phyloP scores from a whole-genome alignment of 1,284 basidiomycete species.

The Testicularia cyperi region DNA sequence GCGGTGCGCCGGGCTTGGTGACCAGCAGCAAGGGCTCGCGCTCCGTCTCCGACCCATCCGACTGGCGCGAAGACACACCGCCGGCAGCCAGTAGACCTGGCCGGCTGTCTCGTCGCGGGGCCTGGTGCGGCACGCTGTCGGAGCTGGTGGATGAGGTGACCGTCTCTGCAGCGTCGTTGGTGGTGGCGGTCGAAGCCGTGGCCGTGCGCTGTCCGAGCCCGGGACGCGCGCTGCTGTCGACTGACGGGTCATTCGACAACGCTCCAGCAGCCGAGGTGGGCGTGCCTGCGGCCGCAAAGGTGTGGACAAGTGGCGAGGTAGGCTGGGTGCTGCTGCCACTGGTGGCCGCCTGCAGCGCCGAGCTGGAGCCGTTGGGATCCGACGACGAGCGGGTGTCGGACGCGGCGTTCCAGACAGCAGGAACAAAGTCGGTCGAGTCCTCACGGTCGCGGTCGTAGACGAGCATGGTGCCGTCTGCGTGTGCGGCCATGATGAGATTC shows the following conservation, averaged over 20 bases:
- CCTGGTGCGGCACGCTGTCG: constrained; percentile 13
- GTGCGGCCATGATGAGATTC: constrained; percentile 84
- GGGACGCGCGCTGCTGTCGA: constrained; percentile 24
- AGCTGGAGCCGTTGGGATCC: no score
- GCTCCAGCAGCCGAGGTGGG: no score
- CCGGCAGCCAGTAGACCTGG: neutral
- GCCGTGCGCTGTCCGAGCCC: constrained; percentile 15
- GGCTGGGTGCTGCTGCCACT: constrained; percentile 3
- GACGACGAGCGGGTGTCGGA: constrained; percentile 7
- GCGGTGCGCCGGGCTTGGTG: constrained; percentile 29
- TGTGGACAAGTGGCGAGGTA: no score
- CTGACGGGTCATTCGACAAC: constrained; percentile 16
- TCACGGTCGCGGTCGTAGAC: constrained; percentile 87
- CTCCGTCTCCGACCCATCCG: constrained; percentile 1
- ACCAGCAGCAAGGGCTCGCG: constrained; percentile 26
- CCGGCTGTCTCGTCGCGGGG: no score
- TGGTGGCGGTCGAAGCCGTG: constrained; percentile 34
- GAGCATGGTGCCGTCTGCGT: constrained; percentile 83
- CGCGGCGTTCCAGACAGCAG: constrained; percentile 21
- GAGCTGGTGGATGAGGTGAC: constrained; percentile 21
- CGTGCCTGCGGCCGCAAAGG: no score
- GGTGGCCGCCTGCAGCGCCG: constrained; percentile 7
- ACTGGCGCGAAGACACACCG: constrained; percentile 15
- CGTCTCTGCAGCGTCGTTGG: constrained; percentile 16
- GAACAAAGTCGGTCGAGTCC: constrained; percentile 65